These are phyloP conservation scores for Neurospora sp. DNA, from an alignment of 495 filamentous ascomycete species.

Conservation along the genomic window DNA sequence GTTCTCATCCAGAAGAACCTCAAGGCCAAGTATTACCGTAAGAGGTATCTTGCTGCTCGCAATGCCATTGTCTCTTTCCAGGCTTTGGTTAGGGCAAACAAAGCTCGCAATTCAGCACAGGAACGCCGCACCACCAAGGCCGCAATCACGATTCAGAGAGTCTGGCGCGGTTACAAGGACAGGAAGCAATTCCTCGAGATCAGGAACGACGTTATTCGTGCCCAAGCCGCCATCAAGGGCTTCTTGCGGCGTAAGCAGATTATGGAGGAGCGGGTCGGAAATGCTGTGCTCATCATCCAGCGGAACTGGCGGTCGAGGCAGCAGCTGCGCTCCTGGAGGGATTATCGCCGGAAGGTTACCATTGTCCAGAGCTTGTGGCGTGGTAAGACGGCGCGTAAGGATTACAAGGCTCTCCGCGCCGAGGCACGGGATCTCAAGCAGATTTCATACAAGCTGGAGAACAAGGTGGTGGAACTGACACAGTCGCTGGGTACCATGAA, in stretches of 20 bases:
- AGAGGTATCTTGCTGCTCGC: constrained; percentile 80
- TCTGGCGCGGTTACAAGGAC: constrained; percentile 87
- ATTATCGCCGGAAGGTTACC: constrained; percentile 78
- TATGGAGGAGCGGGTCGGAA: constrained; percentile 85
- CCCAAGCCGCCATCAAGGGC: constrained; percentile 84
- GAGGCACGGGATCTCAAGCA: constrained; percentile 97
- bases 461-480: constrained; percentile 97
- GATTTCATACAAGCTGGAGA: constrained; percentile 97
- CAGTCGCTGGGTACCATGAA: constrained; percentile 88
- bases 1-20: constrained; percentile 99
- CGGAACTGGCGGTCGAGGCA: constrained; percentile 74
- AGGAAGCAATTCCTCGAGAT: constrained; percentile 65
- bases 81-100: constrained; percentile 57
- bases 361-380: constrained; percentile 92
- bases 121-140: constrained; percentile 75
- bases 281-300: constrained; percentile 85
- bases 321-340: constrained; percentile 72
- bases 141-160: constrained; percentile 86
- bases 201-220: constrained; percentile 70
- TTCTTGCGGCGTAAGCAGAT: constrained; percentile 80
- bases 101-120: constrained; percentile 67
- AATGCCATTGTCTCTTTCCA: constrained; percentile 73
- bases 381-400: constrained; percentile 66
- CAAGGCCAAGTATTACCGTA: constrained; percentile 86
- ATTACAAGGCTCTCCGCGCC: constrained; percentile 83